Evolutionary conservation across 2,329 filamentous ascomycete genomes (phyloP).

Genomic region (Aspergillus niger): DNA sequence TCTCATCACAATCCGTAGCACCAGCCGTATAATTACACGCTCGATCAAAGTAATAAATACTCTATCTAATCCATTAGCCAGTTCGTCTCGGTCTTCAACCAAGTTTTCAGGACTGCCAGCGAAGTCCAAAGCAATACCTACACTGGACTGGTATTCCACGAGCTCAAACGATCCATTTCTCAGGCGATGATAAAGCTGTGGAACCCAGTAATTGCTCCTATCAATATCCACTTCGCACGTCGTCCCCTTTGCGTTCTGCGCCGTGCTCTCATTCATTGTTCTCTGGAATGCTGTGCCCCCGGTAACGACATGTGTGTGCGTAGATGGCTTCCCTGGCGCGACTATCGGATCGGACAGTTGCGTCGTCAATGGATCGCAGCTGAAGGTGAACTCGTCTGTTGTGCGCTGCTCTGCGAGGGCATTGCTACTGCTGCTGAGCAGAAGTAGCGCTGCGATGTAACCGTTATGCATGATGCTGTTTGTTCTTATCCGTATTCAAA

Average conservation of each 20-base stretch:
- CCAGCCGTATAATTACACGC: slow-evolving; percentile 23
- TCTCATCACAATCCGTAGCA: slow-evolving; percentile 14
- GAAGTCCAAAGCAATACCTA: slow-evolving; percentile 8
- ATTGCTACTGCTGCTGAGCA: background rate
- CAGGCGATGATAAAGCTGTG: slow-evolving; percentile 63
- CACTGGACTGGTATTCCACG: slow-evolving; percentile 21
- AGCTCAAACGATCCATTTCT: slow-evolving; percentile 20
- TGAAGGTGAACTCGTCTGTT: slow-evolving; percentile 25
- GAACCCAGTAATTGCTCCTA: slow-evolving; percentile 77
- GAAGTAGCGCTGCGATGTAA: background rate
- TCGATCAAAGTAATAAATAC: slow-evolving; percentile 26
- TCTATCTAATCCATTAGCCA: slow-evolving; percentile 20
- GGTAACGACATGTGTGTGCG: slow-evolving; percentile 70
- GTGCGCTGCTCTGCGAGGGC: background rate
- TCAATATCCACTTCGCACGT: slow-evolving; percentile 70
- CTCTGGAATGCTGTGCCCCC: slow-evolving; percentile 69
- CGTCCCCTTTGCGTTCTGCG: slow-evolving; percentile 39
- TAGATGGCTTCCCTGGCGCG: slow-evolving; percentile 58
- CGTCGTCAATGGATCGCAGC: slow-evolving; percentile 31
- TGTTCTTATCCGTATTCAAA: too few relatives aligned
- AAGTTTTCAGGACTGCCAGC: background rate
- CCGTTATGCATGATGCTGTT: background rate
- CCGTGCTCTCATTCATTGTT: slow-evolving; percentile 61
- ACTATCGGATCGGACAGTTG: slow-evolving; percentile 65
- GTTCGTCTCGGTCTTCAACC: background rate